phyloP scores from a whole-genome alignment of 1,139 yeast species.

The Arxiozyma bovina region DNA sequence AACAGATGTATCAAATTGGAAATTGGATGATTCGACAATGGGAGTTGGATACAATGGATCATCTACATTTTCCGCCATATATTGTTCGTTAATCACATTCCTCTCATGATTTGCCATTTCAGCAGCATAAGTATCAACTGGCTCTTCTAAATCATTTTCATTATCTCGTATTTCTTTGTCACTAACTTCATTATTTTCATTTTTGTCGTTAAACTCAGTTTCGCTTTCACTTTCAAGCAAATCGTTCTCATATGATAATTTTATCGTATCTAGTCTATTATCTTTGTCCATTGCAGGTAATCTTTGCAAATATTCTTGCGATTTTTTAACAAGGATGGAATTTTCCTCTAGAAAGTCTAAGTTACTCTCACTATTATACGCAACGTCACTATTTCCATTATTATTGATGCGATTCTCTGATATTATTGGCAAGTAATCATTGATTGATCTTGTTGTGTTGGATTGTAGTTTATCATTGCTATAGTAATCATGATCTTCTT shows the following conservation, averaged over 20 bases:
- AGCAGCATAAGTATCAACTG: background rate
- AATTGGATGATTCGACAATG: constrained; percentile 1
- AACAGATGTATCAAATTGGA: background rate
- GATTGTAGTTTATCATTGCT: constrained; percentile 1
- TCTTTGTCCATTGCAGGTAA: constrained; percentile 23
- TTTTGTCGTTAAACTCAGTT: background rate
- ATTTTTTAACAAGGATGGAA: constrained; percentile 1
- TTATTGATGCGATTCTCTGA: constrained; percentile 7
- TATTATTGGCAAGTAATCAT: constrained; percentile 15
- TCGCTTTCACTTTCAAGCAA: constrained; percentile 2
- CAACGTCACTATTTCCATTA: constrained; percentile 3
- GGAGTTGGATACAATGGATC: background rate
- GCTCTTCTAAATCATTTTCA: background rate
- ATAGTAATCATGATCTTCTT: background rate
- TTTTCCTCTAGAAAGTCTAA: constrained; percentile 3
- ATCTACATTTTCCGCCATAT: background rate
- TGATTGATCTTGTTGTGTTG: constrained; percentile 3
- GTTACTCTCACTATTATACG: background rate
- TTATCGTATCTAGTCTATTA: constrained; percentile 22
- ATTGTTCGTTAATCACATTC: background rate
- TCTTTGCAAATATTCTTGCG: constrained; percentile 11
- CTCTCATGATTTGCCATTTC: background rate
- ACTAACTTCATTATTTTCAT: background rate
- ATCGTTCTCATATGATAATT: constrained; percentile 23
- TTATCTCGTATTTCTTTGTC: background rate